These are phyloP conservation scores for Pythium rishiriense DNA, from an alignment of 352 stramenopile species.

Conservation along the genomic window DNA sequence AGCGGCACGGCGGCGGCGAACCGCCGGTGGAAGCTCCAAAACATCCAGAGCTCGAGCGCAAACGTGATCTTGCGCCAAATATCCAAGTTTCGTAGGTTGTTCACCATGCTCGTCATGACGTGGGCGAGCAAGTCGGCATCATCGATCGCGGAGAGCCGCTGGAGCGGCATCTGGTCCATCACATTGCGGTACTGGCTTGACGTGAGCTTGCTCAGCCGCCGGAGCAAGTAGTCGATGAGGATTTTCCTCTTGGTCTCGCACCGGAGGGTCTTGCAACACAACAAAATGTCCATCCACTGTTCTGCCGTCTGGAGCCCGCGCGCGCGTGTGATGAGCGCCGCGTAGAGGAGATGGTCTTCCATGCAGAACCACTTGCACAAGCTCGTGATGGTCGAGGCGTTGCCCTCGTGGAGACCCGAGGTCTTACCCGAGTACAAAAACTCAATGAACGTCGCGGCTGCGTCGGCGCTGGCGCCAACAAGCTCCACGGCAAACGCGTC, in stretches of 20 bases:
- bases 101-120: constrained; percentile 44
- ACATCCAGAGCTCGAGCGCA: constrained; percentile 41
- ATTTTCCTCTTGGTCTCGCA: constrained; percentile 24
- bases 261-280: constrained; percentile 26
- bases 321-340: constrained; percentile 37
- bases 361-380: constrained; percentile 51
- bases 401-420: constrained; percentile 32
- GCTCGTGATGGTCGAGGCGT: constrained; percentile 37
- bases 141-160: constrained; percentile 34
- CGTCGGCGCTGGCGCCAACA: constrained; percentile 34
- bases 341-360: constrained; percentile 40
- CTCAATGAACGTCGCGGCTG: constrained; percentile 51
- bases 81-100: constrained; percentile 39
- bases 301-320: constrained; percentile 25
- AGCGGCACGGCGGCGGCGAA: constrained; percentile 13
- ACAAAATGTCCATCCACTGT: constrained; percentile 56
- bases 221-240: constrained; percentile 37
- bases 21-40: constrained; percentile 14
- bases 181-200: constrained; percentile 28
- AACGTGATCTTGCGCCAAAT: constrained; percentile 55
- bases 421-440: constrained; percentile 55
- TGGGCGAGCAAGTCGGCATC: constrained; percentile 40
- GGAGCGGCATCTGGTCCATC: constrained; percentile 35
- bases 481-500: constrained; percentile 48
- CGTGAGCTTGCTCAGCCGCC: constrained; percentile 34